Evolutionary conservation across 1,284 basidiomycete genomes (phyloP).

Genomic region (Ceratobasidium sp.): DNA sequence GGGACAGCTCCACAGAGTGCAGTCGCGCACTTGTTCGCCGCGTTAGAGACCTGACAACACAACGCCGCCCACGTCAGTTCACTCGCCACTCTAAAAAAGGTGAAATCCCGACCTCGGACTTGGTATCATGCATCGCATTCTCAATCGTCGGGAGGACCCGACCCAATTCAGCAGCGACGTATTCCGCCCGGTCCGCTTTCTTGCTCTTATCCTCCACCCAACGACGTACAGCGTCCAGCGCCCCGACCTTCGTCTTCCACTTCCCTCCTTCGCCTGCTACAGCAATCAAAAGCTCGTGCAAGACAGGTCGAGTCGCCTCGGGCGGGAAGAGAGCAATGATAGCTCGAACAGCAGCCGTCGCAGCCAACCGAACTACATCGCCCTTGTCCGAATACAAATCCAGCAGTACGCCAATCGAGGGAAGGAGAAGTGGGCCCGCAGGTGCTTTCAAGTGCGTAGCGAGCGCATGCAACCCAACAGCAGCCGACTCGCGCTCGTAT

Average conservation of each 20-base stretch:
- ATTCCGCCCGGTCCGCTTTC: slow-evolving; percentile 80
- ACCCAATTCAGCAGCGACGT: slow-evolving; percentile 87
- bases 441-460: slow-evolving; percentile 78
- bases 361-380: slow-evolving; percentile 87
- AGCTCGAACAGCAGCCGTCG: slow-evolving; percentile 83
- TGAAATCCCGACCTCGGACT: slow-evolving; percentile 76
- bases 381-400: slow-evolving; percentile 95
- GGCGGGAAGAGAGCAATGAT: slow-evolving; percentile 88
- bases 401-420: slow-evolving; percentile 81
- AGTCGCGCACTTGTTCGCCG: slow-evolving; percentile 93
- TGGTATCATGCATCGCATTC: slow-evolving; percentile 96
- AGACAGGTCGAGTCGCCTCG: slow-evolving; percentile 80
- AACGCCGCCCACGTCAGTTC: slow-evolving; percentile 40
- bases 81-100: slow-evolving; percentile 1
- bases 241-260: slow-evolving; percentile 97
- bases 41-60: slow-evolving; percentile 75
- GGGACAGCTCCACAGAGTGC: slow-evolving; percentile 91
- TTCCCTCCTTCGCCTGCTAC: slow-evolving; percentile 64
- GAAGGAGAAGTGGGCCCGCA: slow-evolving; percentile 82
- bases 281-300: slow-evolving; percentile 75
- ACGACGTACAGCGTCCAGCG: slow-evolving; percentile 83
- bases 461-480: slow-evolving; percentile 85
- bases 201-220: slow-evolving; percentile 75
- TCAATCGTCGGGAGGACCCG: slow-evolving; percentile 89
- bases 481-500: slow-evolving; percentile 91